Conservation (phyloP, 1,284 basidiomycete species). For the Ceratobasidium sp. region DNA sequence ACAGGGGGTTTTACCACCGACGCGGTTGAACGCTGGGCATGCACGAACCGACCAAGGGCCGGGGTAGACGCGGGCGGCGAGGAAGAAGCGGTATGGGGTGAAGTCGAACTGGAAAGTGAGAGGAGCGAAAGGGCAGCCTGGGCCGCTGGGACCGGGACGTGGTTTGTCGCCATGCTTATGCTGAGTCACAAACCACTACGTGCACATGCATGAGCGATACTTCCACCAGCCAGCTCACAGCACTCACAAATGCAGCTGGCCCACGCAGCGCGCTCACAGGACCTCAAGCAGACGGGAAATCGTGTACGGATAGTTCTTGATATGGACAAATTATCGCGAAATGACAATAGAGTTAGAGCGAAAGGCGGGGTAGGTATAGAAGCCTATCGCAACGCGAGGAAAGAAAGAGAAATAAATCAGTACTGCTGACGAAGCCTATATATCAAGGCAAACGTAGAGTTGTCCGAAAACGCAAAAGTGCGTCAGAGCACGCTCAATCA, state of each 20-base stretch:
- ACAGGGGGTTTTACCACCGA: constrained; percentile 13
- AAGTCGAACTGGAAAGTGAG: constrained; percentile 8
- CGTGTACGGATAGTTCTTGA: neutral
- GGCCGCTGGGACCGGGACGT: constrained; percentile 29
- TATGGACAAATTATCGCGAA: constrained; percentile 17
- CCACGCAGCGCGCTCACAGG: neutral
- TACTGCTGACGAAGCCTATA: constrained; percentile 2
- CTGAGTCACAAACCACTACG: constrained; percentile 8
- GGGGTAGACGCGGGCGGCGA: neutral
- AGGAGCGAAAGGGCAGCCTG: constrained; percentile 36
- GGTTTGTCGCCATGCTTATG: constrained; percentile 5
- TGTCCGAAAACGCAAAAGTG: constrained; percentile 18
- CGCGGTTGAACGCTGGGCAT: constrained; percentile 20
- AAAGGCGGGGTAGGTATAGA: constrained; percentile 7
- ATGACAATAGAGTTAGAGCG: constrained; percentile 17
- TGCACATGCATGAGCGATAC: neutral
- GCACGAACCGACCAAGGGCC: constrained; percentile 30
- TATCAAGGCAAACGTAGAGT: neutral
- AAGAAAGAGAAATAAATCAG: neutral
- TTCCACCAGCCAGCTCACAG: neutral
- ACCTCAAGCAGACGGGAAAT: too few species aligned
- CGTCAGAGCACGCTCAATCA: constrained; percentile 36
- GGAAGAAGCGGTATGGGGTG: neutral
- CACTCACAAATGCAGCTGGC: neutral
- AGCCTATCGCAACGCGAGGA: neutral